Base-by-base conservation (phyloP, 129 eudicot genomes). In the Saussurea involucrata region DNA sequence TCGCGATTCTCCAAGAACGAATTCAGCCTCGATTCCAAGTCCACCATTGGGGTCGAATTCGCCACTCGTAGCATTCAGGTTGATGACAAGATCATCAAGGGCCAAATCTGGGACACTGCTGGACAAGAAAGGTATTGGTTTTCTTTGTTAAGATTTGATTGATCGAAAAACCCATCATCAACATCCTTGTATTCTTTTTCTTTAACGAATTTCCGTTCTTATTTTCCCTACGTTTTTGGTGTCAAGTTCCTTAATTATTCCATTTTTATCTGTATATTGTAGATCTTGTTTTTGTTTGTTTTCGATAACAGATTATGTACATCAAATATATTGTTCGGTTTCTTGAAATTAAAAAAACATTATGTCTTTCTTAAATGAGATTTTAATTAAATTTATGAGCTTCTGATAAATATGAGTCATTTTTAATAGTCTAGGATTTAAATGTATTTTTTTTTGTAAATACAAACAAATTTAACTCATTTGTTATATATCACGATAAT, bases 31-130 rank as follows among this genome's bases (percentile, higher is more conserved):
- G 84, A 80, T 63, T 80, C 84, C 28, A 74, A 74, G 46, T 80
- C 84, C 37, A 80, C 84, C n/a, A 80, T 80, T 22, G 84, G 84
- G 22, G 84, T 80, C 22, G 84, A 80, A 73, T 74, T 80, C 27
- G 84, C 84, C 31, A 80, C 80, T 28, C 84, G 84, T 68, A 80
- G 75, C 80, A 80, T 80, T 28, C 63, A 25, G 36, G 84, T 80
- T 74, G 80, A 80, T 20, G 84, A 68, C 55, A 80, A 80, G 66
- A 27, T 25, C 64, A 31, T 80, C 57, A 80, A 80, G 64, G 84
- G 84, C 22, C 84, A 80, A 74, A 74, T 80, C n/a, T 80, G 76
- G 84, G 84, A 80, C 74, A 80, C 84, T 33, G 80, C 84, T 8
- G 84, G 84, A 57, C 84, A 80, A 80, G 84, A 80, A 74, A 80